Base-by-base conservation (phyloP, 1,284 basidiomycete species). In the Fistulina hepatica region DNA sequence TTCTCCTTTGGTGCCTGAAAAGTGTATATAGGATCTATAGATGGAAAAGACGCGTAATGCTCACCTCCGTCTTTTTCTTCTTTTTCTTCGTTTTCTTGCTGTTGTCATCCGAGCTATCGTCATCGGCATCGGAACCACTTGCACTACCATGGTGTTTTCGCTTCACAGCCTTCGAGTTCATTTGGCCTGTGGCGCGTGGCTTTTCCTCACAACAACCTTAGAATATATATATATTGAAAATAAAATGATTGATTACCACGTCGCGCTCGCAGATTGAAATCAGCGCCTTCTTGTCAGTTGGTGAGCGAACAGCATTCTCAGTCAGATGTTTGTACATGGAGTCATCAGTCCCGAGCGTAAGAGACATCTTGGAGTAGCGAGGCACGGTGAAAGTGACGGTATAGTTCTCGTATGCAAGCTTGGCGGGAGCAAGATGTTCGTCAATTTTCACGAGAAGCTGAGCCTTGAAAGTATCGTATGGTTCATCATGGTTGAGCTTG, bases 381-480 rank as follows among this genome's bases (percentile, higher is more conserved):
- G 33, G 30, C 8, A 50, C 45, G 13, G 15, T 33, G 31, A 39
- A 47, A 30, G 27, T 42, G 11, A 43, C 11, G 16, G 23, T 26
- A 35, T 47, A 48, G 41, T 50, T 26, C 7, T 23, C 17, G 27
- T 44, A 39, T 6, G 39, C 34, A 17, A 48, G 21, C 8, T 12
- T 22, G 3, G 4, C 9, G 4, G 42, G 43, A 15, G 25, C 22
- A 22, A 47, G 40, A 11, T 39, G 22, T 6, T 17, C 12, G 6
- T 41, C 33, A 23, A 50, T 47, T 26, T 48, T 43, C 27, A 42
- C 43, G 30, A 49, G 46, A 21, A 48, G 36, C 28, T 48, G 44
- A 7, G 44, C 48, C 19, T 41, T 45, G 36, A 46, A 7, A 2
- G 43, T 50, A 19, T 46, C 35, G 41, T 42, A 47, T 15, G 41